Evolutionary conservation across 441 rosid genomes (phyloP), one percentile per base, ranked within the genome.

Genomic region (Jatropha multifida): DNA sequence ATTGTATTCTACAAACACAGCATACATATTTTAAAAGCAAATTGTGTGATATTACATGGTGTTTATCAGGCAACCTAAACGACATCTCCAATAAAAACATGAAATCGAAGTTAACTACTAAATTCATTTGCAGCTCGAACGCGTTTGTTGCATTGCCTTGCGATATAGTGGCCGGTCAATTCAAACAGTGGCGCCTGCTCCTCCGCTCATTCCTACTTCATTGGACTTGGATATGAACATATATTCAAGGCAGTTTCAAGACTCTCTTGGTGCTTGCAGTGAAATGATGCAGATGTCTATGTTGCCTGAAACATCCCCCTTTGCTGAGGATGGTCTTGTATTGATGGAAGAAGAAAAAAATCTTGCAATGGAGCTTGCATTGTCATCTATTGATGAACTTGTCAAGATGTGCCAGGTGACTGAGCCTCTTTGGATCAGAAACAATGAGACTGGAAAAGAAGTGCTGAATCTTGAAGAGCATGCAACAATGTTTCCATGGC

Each of bases 211-310:
- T 23, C 81, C 84, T 4, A 84, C 90, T 38, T 90, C 94, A 3
- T 65, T 92, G 65, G 94, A 93, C 56, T 83, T 94, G 79, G 98
- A 93, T 65, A 93, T 93, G 93, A 90, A 85, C 66, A 85, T 86
- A 0, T 92, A 85, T 74, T 78, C 91, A 1, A 88, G 94, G 77
- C 88, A 81, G 62, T 87, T 88, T 69, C 75, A 67, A 0, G 93
- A 84, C 67, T 77, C 86, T 3, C 67, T 83, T 78, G 68, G 72
- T 4, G 11, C 80, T 55, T 79, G 84, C 75, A 8, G 82, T 1
- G 95, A 88, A 2, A 83, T 88, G 83, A 83, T 88, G 84, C 80
- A 87, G 1, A 62, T 87, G 82, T 72, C 86, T 4, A 64, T 90
- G 80, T 74, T 86, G 69, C 83, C 87, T 0, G 85, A 83, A 56